A percentile compares a stretch with the other conserved stretches of the same genome.
Evolutionary conservation across 768 basidiomycete species (phyloP).

Genomic region (Amanita brunnescens): DNA sequence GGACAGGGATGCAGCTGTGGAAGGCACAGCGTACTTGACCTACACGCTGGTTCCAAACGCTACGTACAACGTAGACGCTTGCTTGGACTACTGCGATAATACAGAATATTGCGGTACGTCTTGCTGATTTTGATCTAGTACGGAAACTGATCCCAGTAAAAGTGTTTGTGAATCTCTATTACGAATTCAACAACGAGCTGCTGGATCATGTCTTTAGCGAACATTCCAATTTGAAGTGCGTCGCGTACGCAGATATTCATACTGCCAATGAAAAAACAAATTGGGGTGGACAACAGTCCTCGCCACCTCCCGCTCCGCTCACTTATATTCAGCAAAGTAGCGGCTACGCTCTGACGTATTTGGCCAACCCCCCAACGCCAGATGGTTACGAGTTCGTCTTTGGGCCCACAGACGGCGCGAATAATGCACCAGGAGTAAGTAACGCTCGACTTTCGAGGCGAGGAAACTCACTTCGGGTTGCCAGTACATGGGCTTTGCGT

Average conservation of each 20-base stretch:
- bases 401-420: slow-evolving; percentile 37
- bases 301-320: slow-evolving; percentile 24
- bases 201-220: slow-evolving; percentile 12
- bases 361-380: slow-evolving; percentile 29
- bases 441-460: background rate
- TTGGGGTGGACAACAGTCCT: slow-evolving; percentile 33
- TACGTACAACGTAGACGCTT: slow-evolving; percentile 37
- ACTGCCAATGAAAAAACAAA: slow-evolving; percentile 36
- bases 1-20: slow-evolving; percentile 34
- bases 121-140: no score
- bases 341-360: slow-evolving; percentile 28
- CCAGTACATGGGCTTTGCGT: slow-evolving; percentile 46
- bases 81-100: slow-evolving; percentile 30
- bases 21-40: slow-evolving; percentile 41
- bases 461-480: background rate
- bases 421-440: slow-evolving; percentile 36
- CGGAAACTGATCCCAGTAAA: no score
- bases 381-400: slow-evolving; percentile 30
- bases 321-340: slow-evolving; percentile 37
- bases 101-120: slow-evolving; percentile 32
- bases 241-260: slow-evolving; percentile 36
- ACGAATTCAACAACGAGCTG: slow-evolving; percentile 37
- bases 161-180: slow-evolving; percentile 43
- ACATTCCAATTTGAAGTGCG: slow-evolving; percentile 40
- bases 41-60: slow-evolving; percentile 27